Base-by-base conservation (phyloP, 2,329 filamentous ascomycete species). In the Claviceps sp. region DNA sequence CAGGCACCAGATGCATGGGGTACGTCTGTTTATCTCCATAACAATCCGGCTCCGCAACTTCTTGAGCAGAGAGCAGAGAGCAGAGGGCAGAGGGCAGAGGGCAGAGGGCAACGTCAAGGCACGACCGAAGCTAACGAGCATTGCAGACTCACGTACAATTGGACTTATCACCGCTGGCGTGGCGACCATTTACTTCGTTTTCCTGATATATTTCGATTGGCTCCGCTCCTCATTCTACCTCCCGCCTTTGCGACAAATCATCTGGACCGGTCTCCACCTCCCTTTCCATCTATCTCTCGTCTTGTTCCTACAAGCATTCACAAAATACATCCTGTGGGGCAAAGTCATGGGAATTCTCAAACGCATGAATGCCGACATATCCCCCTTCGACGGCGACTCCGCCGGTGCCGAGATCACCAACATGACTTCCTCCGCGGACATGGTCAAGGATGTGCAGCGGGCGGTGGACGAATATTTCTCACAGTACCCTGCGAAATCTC, bases 231-330 rank as follows among this genome's bases (percentile, higher is more conserved):
- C 80, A 54, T 55, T 55, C 37, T 73, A 81, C 37, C 77, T 74
- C 70, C 63, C 77, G 64, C 54, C 71, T 63, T 68, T 79, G 46
- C 73, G 77, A 4, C 82, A 85, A 56, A 77, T 81, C 49, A 64
- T 79, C 50, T 81, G 77, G 78, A 72, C 74, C 0, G 52, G 70
- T 2, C 62, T 79, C 1, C 81, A 84, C 64, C 78, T 83, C 54
- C 81, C 81, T 0, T 78, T 84, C 58, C 80, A 85, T 56, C 71
- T 84, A 2, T 68, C 76, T 5, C 73, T 85, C 37, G 75, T 82
- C 14, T 72, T 85, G 6, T 73, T 83, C n/a, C 75, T 82, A 45
- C 80, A 84, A 59, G 81, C 78, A 14, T 70, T 74, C 41, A 79
- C 78, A 6, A 79, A 84, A 56, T 75, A 83, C 47, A 65, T 74